These are phyloP conservation scores for Aspergillus campestris DNA, from an alignment of 495 filamentous ascomycete genomes.

Conservation along the genomic window DNA sequence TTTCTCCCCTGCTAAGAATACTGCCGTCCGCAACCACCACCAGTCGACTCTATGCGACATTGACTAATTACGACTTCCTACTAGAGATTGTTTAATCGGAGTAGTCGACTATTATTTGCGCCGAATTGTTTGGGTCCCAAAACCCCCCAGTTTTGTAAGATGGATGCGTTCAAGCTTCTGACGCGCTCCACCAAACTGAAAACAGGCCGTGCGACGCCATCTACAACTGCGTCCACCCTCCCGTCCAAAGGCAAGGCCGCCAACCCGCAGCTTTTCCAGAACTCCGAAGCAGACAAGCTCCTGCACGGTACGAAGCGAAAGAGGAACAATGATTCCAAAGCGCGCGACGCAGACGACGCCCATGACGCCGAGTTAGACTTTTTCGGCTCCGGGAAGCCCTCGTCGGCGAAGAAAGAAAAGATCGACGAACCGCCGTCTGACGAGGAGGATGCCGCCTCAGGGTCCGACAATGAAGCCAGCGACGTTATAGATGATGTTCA, in stretches of 20 bases:
- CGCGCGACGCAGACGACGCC: slow-evolving; percentile 15
- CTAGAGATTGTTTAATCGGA: too few relatives aligned
- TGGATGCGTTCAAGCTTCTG: slow-evolving; percentile 49
- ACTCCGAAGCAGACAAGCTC: slow-evolving; percentile 24
- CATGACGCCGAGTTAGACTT: slow-evolving; percentile 29
- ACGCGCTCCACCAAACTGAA: slow-evolving; percentile 48
- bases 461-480: slow-evolving; percentile 20
- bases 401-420: slow-evolving; percentile 10
- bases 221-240: slow-evolving; percentile 19
- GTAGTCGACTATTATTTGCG: too few relatives aligned
- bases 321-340: slow-evolving; percentile 12
- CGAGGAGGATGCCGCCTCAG: slow-evolving; percentile 12
- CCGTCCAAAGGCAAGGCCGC: slow-evolving; percentile 42
- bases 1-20: slow-evolving; percentile 9
- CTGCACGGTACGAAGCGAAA: slow-evolving; percentile 32
- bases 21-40: background rate
- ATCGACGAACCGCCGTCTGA: slow-evolving; percentile 1
- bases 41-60: too few relatives aligned
- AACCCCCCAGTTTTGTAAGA: slow-evolving; percentile 11
- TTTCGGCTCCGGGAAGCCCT: slow-evolving; percentile 25
- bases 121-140: too few relatives aligned
- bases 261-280: slow-evolving; percentile 48
- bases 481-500: slow-evolving; percentile 51
- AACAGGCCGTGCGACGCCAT: slow-evolving; percentile 14
- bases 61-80: too few relatives aligned